A percentile compares a stretch with the other conserved stretches of the same genome.
phyloP scores from a whole-genome alignment of 2,329 filamentous ascomycete species.

The Xylariaceae sp. region DNA sequence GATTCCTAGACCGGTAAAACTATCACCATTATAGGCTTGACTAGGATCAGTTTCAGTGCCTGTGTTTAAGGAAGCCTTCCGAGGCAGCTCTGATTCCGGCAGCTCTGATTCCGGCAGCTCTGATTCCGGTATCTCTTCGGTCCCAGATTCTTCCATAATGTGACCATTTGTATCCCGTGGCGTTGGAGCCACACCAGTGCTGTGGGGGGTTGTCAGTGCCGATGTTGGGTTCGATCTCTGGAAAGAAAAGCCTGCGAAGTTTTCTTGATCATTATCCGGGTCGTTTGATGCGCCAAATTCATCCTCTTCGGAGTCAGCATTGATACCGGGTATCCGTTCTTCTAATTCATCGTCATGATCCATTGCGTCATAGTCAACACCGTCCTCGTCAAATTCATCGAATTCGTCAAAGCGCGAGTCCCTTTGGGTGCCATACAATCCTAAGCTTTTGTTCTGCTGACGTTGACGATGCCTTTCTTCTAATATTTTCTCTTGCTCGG shows the following conservation, averaged over 20 bases:
- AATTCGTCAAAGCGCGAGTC: slow-evolving; percentile 57
- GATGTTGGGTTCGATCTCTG: slow-evolving; percentile 50
- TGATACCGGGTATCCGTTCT: slow-evolving; percentile 57
- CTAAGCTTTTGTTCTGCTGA: slow-evolving; percentile 54
- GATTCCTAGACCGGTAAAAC: slow-evolving; percentile 40
- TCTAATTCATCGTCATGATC: slow-evolving; percentile 61
- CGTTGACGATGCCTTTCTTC: slow-evolving; percentile 68
- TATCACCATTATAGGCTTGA: slow-evolving; percentile 18
- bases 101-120: slow-evolving; percentile 33
- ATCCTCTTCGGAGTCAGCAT: slow-evolving; percentile 43
- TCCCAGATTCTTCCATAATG: slow-evolving; percentile 52
- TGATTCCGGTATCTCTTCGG: slow-evolving; percentile 40
- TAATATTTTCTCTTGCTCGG: slow-evolving; percentile 60
- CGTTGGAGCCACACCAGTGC: slow-evolving; percentile 43
- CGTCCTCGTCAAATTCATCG: slow-evolving; percentile 58
- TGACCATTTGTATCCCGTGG: slow-evolving; percentile 51
- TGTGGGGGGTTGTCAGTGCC: slow-evolving; percentile 45
- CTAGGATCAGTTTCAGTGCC: slow-evolving; percentile 7
- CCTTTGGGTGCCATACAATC: slow-evolving; percentile 34
- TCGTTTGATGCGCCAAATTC: slow-evolving; percentile 37
- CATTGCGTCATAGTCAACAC: slow-evolving; percentile 57
- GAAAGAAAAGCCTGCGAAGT: slow-evolving; percentile 56
- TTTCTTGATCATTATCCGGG: slow-evolving; percentile 53
- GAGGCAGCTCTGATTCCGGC: slow-evolving; percentile 25
- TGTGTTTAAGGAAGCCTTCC: slow-evolving; percentile 1